These are phyloP conservation scores for Oryza brachyantha DNA, from an alignment of 176 grass and related monocot genomes.

Conservation along the genomic window DNA sequence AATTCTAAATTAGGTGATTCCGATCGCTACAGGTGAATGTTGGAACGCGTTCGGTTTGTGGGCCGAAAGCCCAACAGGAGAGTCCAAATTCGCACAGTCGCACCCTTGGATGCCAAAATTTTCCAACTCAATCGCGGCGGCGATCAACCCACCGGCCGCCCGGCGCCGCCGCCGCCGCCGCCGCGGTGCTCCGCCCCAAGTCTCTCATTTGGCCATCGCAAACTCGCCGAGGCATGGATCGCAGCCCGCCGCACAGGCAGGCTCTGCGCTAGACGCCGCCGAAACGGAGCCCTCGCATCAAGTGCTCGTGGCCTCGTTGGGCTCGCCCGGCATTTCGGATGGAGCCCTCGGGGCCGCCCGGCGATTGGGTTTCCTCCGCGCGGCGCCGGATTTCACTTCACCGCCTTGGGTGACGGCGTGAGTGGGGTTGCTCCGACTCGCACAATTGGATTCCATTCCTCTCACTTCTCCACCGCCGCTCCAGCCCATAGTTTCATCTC, in stretches of 20 bases:
- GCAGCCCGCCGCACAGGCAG: neutral
- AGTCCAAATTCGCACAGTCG: no score
- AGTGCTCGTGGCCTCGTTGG: neutral
- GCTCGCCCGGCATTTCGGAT: neutral
- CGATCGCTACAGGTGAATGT: no score
- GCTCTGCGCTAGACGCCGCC: neutral
- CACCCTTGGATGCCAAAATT: neutral
- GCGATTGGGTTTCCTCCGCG: neutral
- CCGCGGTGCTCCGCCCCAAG: neutral
- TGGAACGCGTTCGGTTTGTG: neutral
- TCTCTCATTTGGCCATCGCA: neutral
- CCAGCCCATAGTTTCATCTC: neutral
- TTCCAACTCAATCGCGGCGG: neutral
- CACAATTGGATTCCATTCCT: neutral
- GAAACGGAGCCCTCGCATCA: neutral
- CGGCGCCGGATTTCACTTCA: neutral
- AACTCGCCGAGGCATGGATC: neutral
- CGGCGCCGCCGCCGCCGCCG: no score
- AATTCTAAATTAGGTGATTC: no score
- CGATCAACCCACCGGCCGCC: neutral
- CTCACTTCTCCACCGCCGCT: neutral
- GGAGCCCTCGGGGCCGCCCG: neutral
- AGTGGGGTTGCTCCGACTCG: neutral
- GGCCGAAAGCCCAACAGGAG: neutral
- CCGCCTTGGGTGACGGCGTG: neutral